Evolutionary conservation across 495 filamentous ascomycete species (phyloP).

Genomic region (Penicillium mononematosum): DNA sequence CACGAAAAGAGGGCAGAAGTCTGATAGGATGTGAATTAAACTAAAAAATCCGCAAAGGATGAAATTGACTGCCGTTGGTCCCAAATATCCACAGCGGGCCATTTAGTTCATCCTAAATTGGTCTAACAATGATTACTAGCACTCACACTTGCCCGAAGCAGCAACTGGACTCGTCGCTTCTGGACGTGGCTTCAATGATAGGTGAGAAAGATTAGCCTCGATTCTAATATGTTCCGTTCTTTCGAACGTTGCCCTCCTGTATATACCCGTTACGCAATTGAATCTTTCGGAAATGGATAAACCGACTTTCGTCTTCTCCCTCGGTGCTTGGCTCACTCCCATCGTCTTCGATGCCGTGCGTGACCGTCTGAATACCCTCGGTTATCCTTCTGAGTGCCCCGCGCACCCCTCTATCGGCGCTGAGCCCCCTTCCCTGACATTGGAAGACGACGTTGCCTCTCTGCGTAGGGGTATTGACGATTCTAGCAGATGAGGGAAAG

Average conservation of each 20-base stretch:
- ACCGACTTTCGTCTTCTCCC: constrained; percentile 48
- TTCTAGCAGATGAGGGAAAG: constrained; percentile 35
- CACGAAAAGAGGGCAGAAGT: neutral
- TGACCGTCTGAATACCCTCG: constrained; percentile 30
- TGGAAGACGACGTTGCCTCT: constrained; percentile 32
- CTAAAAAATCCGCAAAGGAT: neutral
- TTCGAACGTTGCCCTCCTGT: neutral
- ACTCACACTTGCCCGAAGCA: neutral
- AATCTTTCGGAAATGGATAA: constrained; percentile 17
- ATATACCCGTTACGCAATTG: too few relatives aligned
- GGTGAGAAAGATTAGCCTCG: neutral
- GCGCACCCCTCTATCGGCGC: constrained; percentile 46
- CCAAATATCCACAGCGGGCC: neutral
- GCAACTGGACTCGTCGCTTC: neutral
- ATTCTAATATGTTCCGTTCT: neutral
- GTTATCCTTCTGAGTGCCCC: constrained; percentile 35
- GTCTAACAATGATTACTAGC: neutral
- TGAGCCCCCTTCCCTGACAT: constrained; percentile 40
- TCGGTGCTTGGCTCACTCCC: constrained; percentile 48
- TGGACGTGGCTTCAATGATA: neutral
- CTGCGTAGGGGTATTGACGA: constrained; percentile 26
- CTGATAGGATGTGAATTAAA: neutral
- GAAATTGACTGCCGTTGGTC: neutral
- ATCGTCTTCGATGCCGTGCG: constrained; percentile 34
- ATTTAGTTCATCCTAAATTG: neutral